Evolutionary conservation across 2,329 filamentous ascomycete species (phyloP).

Genomic region (Colletotrichum sp.): DNA sequence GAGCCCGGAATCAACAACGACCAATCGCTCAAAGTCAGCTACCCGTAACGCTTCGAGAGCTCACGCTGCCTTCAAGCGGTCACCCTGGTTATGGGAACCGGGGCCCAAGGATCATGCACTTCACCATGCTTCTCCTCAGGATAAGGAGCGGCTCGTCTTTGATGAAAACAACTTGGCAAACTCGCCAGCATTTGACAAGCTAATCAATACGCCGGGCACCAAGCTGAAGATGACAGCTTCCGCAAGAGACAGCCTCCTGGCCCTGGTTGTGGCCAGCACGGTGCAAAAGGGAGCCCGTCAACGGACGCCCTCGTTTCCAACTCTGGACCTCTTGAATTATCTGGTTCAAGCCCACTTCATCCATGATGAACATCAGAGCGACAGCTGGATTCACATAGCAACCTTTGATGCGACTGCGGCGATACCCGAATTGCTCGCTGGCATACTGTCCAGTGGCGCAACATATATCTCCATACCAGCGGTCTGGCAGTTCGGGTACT

Average conservation of each 20-base stretch:
- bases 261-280: conserved; percentile 32
- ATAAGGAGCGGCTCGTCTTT: conserved; percentile 10
- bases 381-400: conserved; percentile 34
- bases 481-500: conserved; percentile 43
- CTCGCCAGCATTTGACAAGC: conserved; percentile 10
- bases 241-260: conserved; percentile 32
- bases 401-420: conserved; percentile 40
- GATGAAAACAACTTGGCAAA: conserved; percentile 10
- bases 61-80: conserved; percentile 36
- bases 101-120: conserved; percentile 29
- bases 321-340: conserved; percentile 40
- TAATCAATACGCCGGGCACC: conserved; percentile 8
- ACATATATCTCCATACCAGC: conserved; percentile 39
- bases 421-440: conserved; percentile 38
- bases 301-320: conserved; percentile 42
- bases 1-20: conserved; percentile 30
- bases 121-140: conserved; percentile 1
- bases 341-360: conserved; percentile 40
- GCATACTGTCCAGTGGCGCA: conserved; percentile 40
- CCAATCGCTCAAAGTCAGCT: conserved; percentile 24
- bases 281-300: conserved; percentile 26
- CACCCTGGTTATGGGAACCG: conserved; percentile 38
- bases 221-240: conserved; percentile 25
- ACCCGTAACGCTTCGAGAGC: conserved; percentile 29
- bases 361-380: conserved; percentile 17